Conservation (phyloP, 805 yeast genomes). For the Yarrowia phangngaensis region DNA sequence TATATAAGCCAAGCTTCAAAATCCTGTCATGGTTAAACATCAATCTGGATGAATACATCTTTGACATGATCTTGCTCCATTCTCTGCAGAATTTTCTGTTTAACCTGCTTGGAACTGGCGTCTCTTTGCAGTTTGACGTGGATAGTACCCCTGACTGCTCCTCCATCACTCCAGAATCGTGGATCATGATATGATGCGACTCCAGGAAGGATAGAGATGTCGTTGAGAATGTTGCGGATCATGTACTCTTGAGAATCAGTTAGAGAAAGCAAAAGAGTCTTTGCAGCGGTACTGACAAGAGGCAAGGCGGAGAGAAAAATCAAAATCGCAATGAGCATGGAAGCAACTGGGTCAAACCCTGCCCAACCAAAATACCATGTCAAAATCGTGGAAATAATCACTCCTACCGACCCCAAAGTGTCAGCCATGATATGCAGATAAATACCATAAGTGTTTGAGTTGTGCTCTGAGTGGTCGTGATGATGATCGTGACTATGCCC, state of each 20-base stretch:
- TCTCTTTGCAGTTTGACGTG: conserved; percentile 72
- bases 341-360: conserved; percentile 90
- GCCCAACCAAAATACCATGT: conserved; percentile 67
- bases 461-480: conserved; percentile 37
- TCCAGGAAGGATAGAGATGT: conserved; percentile 67
- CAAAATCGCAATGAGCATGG: conserved; percentile 76
- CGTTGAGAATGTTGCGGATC: conserved; percentile 62
- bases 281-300: conserved; percentile 73
- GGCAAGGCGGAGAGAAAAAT: conserved; percentile 83
- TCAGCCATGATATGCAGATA: conserved; percentile 93
- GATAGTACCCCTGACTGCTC: conserved; percentile 63
- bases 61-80: conserved; percentile 51
- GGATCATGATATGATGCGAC: conserved; percentile 84
- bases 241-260: conserved; percentile 56
- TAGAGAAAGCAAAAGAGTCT: conserved; percentile 62
- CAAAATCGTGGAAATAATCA: conserved; percentile 80
- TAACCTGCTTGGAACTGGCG: conserved; percentile 58
- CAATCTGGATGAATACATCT: conserved; percentile 63
- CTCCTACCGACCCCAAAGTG: conserved; percentile 95
- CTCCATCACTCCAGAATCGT: conserved; percentile 76
- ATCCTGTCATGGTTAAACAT: conserved; percentile 32
- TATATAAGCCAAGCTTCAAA: too few relatives aligned
- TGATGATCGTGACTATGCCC: conserved; percentile 34
- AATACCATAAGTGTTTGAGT: conserved; percentile 86
- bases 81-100: conserved; percentile 56